Evolutionary conservation across 2,329 filamentous ascomycete species (phyloP).

Genomic region (Apiospora hydei): DNA sequence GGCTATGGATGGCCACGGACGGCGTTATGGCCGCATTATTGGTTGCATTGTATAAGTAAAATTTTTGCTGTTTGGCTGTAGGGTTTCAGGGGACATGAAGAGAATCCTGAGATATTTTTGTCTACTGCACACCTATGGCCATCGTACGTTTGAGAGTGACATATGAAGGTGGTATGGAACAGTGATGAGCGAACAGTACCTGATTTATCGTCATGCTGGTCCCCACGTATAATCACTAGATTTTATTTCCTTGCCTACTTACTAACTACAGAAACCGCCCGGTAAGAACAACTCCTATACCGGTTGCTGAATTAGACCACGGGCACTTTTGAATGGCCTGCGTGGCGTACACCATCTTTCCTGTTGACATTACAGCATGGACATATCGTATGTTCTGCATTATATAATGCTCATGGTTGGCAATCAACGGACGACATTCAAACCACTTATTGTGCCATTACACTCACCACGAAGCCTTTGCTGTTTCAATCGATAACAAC

Average conservation of each 20-base stretch:
- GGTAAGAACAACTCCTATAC: neutral
- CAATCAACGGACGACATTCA: neutral
- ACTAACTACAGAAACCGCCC: no score
- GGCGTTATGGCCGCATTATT: constrained; percentile 18
- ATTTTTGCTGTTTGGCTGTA: constrained; percentile 12
- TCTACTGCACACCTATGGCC: neutral
- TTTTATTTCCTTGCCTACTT: no score
- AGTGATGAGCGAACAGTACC: neutral
- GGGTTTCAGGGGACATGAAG: neutral
- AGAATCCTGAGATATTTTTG: constrained; percentile 11
- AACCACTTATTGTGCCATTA: neutral
- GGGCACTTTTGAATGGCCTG: neutral
- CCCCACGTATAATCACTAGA: no score
- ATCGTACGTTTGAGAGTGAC: neutral
- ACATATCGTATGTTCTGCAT: neutral
- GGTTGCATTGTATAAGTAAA: constrained; percentile 20
- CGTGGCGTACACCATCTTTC: neutral
- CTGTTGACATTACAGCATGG: neutral
- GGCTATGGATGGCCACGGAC: constrained; percentile 11
- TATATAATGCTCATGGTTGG: no score
- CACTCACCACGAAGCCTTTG: neutral
- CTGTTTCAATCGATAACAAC: neutral
- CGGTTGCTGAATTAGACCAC: neutral
- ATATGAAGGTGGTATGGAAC: neutral
- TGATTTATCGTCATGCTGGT: no score